phyloP scores from a whole-genome alignment of 139 green algal genomes.

The Tetradesmus lagerheimii region DNA sequence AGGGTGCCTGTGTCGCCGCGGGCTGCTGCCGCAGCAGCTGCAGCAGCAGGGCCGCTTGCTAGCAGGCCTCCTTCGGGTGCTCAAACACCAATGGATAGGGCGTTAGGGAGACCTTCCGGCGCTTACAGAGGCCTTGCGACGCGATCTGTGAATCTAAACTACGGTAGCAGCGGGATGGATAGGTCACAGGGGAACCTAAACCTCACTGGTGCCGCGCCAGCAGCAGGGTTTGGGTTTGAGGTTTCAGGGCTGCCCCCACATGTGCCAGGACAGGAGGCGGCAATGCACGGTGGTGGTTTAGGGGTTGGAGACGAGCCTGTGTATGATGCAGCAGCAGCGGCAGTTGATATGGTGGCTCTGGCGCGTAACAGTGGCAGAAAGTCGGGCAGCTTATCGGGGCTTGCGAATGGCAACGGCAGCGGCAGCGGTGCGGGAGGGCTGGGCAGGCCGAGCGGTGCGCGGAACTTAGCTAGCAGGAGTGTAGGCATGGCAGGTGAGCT shows the following conservation, averaged over 20 bases:
- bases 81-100: slow-evolving; percentile 13
- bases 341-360: slow-evolving; percentile 32
- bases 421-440: not conserved
- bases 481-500: slow-evolving; percentile 9
- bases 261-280: not conserved
- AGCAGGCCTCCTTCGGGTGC: not conserved
- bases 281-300: not conserved
- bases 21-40: not conserved
- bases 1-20: not conserved
- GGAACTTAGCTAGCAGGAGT: not conserved
- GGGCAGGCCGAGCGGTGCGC: not conserved
- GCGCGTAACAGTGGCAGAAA: not conserved
- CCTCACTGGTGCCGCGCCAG: not conserved
- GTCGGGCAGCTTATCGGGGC: not conserved
- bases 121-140: slow-evolving; percentile 6
- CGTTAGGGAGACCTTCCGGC: slow-evolving; percentile 1
- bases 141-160: not conserved
- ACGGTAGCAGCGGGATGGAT: not conserved
- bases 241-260: not conserved
- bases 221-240: not conserved
- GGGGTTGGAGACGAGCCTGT: not conserved
- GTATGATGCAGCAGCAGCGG: slow-evolving; percentile 28
- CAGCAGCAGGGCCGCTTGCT: not conserved
- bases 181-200: not conserved
- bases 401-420: not conserved